phyloP scores from a whole-genome alignment of 2,329 filamentous ascomycete species.

The Didymella arachidicola region DNA sequence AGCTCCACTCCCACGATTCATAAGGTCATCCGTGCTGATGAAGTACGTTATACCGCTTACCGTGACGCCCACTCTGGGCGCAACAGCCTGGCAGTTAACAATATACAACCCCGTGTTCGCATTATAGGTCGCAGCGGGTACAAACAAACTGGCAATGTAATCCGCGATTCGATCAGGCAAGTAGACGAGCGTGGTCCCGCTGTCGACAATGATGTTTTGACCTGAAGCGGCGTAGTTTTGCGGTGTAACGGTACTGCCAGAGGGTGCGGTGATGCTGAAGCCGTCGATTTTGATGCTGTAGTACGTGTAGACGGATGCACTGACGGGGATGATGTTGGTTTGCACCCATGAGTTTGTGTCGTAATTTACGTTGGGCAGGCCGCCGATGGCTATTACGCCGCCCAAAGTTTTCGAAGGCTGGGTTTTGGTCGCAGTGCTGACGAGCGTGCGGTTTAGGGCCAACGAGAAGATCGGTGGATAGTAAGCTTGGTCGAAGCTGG shows the following conservation, averaged over 20 bases:
- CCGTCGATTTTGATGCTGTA: constrained; percentile 39
- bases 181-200: constrained; percentile 36
- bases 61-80: constrained; percentile 32
- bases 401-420: constrained; percentile 24
- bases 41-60: constrained; percentile 28
- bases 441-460: constrained; percentile 32
- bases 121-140: constrained; percentile 27
- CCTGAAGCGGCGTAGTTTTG: constrained; percentile 5
- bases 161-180: constrained; percentile 29
- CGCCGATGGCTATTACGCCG: constrained; percentile 44
- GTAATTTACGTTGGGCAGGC: constrained; percentile 32
- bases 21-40: constrained; percentile 28
- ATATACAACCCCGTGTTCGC: constrained; percentile 19
- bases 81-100: constrained; percentile 24
- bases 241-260: not conserved
- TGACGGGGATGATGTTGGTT: constrained; percentile 28
- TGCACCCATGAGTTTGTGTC: constrained; percentile 27
- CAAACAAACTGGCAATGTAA: constrained; percentile 32
- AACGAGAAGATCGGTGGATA: constrained; percentile 35
- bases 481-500: constrained; percentile 18
- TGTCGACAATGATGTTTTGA: constrained; percentile 36
- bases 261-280: constrained; percentile 29
- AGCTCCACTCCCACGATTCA: constrained; percentile 24
- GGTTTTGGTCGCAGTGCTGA: not conserved
- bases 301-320: constrained; percentile 30